Evolutionary conservation across 257 asterid genomes (phyloP), one percentile per base, ranked within the genome.

Genomic region (Scutellaria barbata): DNA sequence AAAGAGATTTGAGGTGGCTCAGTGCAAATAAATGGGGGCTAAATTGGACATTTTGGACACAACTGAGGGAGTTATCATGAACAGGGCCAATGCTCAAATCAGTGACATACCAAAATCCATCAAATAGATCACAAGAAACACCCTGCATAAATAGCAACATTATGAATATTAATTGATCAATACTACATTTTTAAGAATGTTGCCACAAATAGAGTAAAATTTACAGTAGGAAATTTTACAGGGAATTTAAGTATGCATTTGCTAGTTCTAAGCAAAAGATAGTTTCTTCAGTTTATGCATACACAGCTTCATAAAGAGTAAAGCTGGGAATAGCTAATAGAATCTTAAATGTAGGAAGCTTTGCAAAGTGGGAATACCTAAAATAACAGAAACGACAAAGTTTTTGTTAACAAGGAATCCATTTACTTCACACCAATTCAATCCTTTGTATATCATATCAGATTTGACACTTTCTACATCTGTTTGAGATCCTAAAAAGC

Each of bases 61-160:
- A 95, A 2, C 11, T 77, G n/a, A 92, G 89, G 46, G 99, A 95
- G 76, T 95, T 95, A 10, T 95, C 99, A 69, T 88, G 95, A 79
- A 92, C 73, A 47, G 92, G 90, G 9, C 99, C 99, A 42, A 95
- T 80, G 73, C 76, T 87, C 70, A 95, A 69, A 71, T 83, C 91
- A 5, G 98, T 92, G 12, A 87, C 98, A 72, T 85, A 88, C 98
- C 99, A 95, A 68, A 87, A 85, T 7, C 92, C 98, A 82, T 89
- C 84, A 73, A 76, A 83, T 1, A 90, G 74, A 82, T 92, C 99
- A 85, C 98, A 95, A 10, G 95, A 82, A 65, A 92, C 97, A 22
- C 99, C 99, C 98, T 95, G 98, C 66, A 64, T 30, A 65, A 65
- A 20, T 16, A 66, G 62, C 4, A 30, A 25, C 1, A 22, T 7